Conservation (phyloP, 805 yeast species). For the Kodamaea nitidulidarum region DNA sequence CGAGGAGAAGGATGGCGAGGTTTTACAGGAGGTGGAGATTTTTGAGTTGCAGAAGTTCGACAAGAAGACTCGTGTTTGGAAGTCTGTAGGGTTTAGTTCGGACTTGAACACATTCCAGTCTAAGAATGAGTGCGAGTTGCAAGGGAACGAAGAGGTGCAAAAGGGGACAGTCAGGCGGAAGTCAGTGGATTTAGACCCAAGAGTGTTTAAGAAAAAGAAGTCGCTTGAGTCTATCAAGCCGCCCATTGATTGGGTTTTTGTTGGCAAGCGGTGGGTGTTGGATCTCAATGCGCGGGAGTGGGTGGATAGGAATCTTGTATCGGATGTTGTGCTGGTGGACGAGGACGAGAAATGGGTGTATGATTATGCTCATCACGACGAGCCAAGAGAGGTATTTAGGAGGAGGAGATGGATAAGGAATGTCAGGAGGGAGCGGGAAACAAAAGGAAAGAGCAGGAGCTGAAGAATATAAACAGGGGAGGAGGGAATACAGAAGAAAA, state of each 20-base stretch:
- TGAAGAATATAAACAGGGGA: too few species aligned
- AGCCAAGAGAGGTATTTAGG: conserved; percentile 4
- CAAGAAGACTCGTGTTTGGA: conserved; percentile 54
- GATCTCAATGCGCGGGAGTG: conserved; percentile 63
- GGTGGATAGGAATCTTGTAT: conserved; percentile 51
- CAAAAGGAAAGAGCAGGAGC: not conserved
- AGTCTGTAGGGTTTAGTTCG: conserved; percentile 52
- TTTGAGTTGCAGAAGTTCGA: conserved; percentile 62
- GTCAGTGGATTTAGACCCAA: not conserved
- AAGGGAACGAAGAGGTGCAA: not conserved
- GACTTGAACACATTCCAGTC: conserved; percentile 49
- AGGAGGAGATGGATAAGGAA: conserved; percentile 9
- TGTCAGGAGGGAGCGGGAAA: conserved; percentile 3
- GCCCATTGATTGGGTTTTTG: conserved; percentile 58
- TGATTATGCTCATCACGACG: conserved; percentile 35
- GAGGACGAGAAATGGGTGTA: conserved; percentile 84
- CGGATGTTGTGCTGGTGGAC: conserved; percentile 57
- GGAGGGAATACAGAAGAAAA: too few species aligned
- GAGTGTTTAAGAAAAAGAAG: conserved; percentile 8
- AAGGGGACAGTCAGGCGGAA: not conserved
- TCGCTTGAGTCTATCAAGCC: conserved; percentile 44
- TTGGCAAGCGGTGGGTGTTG: conserved; percentile 52
- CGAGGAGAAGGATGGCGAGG: conserved; percentile 6
- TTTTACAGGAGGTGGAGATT: conserved; percentile 49
- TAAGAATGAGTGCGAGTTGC: not conserved